phyloP scores from a whole-genome alignment of 2,329 filamentous ascomycete genomes.

The Metarhizium rileyi region DNA sequence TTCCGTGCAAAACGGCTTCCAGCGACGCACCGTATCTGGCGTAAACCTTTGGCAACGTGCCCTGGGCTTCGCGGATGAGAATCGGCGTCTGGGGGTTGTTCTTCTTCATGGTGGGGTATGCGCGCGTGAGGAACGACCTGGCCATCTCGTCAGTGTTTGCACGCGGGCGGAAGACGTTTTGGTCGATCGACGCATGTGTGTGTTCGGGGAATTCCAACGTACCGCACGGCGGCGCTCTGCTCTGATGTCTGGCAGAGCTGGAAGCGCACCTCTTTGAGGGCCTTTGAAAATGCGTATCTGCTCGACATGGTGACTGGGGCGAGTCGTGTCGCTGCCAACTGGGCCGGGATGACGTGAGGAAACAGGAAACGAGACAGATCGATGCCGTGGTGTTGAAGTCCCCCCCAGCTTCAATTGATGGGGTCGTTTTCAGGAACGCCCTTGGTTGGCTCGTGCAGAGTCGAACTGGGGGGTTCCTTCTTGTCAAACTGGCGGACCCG shows the following conservation, averaged over 20 bases:
- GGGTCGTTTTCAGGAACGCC: not conserved
- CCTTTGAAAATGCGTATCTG: conserved; percentile 85
- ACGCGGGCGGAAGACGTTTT: not conserved
- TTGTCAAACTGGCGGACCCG: not conserved
- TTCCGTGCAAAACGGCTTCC: not conserved
- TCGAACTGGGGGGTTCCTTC: not conserved
- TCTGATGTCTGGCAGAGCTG: conserved; percentile 93
- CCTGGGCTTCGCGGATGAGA: conserved; percentile 83
- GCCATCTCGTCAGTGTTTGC: not conserved
- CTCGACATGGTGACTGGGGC: conserved; percentile 59
- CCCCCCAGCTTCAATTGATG: not conserved
- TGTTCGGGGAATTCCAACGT: conserved; percentile 24
- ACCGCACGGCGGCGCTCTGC: conserved; percentile 84
- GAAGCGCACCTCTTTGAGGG: conserved; percentile 92
- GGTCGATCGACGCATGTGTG: not conserved
- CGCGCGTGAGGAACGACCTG: conserved; percentile 80
- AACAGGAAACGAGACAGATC: not conserved
- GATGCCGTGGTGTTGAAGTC: too few species aligned
- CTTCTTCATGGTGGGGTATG: conserved; percentile 99
- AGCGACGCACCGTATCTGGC: conserved; percentile 70
- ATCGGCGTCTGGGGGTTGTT: conserved; percentile 93
- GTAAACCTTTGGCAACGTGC: conserved; percentile 76
- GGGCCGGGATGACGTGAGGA: not conserved
- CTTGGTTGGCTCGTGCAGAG: not conserved
- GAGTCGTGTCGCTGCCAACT: conserved; percentile 1